Conservation (phyloP, 2,329 filamentous ascomycete genomes). For the Penicillium nordicum region DNA sequence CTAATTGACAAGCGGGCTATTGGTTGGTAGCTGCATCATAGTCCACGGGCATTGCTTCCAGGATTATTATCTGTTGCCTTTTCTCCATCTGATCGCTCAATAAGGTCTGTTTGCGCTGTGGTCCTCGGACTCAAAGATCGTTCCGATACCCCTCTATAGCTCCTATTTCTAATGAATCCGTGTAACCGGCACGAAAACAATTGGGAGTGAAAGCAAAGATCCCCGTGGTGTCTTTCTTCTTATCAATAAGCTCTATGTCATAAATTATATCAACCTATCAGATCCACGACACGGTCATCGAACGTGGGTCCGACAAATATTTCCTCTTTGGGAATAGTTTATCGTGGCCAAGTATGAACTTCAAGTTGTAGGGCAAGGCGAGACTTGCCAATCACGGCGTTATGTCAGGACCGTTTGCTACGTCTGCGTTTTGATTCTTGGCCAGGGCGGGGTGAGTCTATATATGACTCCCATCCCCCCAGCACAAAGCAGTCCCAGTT, state of each 20-base stretch:
- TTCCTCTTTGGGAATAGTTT: slow-evolving; percentile 22
- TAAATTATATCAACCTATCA: neutral
- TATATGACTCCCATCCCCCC: neutral
- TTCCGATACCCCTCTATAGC: neutral
- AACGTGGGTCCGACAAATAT: slow-evolving; percentile 25
- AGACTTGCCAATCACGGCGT: slow-evolving; percentile 4
- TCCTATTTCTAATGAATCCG: neutral
- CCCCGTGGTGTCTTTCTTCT: neutral
- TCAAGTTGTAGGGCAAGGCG: slow-evolving; percentile 5
- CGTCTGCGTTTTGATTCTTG: neutral
- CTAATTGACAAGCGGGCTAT: neutral
- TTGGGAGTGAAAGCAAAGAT: neutral
- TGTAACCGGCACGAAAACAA: neutral
- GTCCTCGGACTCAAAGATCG: neutral
- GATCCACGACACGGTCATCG: neutral
- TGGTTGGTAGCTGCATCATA: neutral
- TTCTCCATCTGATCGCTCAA: neutral
- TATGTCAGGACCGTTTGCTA: neutral
- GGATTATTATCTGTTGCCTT: neutral
- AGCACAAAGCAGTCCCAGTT: neutral
- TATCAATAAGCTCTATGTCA: neutral
- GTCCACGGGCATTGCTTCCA: neutral
- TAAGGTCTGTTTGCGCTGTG: neutral
- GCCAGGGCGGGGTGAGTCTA: neutral
- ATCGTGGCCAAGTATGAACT: neutral